Evolutionary conservation across 192 early-diverging fungal genomes (phyloP).

Genomic region (Gamsiella multidivaricata): DNA sequence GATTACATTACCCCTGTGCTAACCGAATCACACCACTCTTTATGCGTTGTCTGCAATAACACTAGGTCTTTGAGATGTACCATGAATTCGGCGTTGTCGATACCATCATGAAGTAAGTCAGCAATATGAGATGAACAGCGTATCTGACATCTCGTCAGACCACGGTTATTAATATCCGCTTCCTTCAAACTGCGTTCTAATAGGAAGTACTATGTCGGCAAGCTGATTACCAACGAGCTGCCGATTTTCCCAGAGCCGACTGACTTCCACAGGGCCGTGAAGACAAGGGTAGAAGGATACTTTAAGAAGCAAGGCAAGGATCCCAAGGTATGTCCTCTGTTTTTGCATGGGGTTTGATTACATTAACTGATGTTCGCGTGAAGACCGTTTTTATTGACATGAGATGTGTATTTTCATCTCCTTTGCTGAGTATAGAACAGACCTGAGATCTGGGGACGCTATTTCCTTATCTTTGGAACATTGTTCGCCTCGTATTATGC

Average conservation of each 20-base stretch:
- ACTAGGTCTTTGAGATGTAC: constrained; percentile 59
- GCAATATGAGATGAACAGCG: too few relatives aligned
- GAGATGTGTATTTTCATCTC: neutral
- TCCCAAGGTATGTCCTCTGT: constrained; percentile 50
- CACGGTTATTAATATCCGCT: too few relatives aligned
- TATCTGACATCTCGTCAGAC: too few relatives aligned
- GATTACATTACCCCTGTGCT: neutral
- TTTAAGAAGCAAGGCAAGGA: constrained; percentile 57
- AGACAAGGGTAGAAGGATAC: constrained; percentile 61
- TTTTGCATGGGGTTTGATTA: too few relatives aligned
- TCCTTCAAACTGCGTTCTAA: too few relatives aligned
- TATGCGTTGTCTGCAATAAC: neutral
- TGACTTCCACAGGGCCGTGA: constrained; percentile 59
- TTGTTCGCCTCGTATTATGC: constrained; percentile 57
- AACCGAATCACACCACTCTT: constrained; percentile 12
- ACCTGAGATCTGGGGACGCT: constrained; percentile 58
- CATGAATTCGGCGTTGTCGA: constrained; percentile 57
- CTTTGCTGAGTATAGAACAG: constrained; percentile 45
- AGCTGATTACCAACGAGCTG: constrained; percentile 55
- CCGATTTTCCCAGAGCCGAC: constrained; percentile 63
- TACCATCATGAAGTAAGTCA: constrained; percentile 54
- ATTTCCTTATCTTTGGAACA: constrained; percentile 56
- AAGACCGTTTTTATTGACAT: too few relatives aligned
- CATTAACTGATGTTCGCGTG: too few relatives aligned
- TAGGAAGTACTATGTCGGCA: constrained; percentile 61